Percentiles rank a stretch among this genome's conserved stretches.
These are phyloP conservation scores for Blastomyces silverae DNA, from an alignment of 2,329 filamentous ascomycete species.

Conservation along the genomic window DNA sequence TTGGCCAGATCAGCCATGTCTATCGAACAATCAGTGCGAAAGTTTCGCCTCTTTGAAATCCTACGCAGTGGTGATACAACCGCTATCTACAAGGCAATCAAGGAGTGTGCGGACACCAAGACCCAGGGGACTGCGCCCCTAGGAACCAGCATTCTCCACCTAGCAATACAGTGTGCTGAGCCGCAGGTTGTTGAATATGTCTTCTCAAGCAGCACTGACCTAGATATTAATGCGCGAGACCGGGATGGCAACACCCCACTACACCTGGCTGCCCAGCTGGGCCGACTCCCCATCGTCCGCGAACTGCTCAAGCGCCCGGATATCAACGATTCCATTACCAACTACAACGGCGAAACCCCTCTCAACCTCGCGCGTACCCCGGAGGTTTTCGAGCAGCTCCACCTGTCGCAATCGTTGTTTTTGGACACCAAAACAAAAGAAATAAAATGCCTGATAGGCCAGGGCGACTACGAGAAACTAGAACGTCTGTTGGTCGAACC, in stretches of 20 bases:
- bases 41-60: slow-evolving; percentile 91
- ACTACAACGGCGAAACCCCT: slow-evolving; percentile 75
- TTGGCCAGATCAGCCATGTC: slow-evolving; percentile 40
- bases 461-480: slow-evolving; percentile 67
- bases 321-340: slow-evolving; percentile 82
- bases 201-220: slow-evolving; percentile 62
- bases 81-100: slow-evolving; percentile 77
- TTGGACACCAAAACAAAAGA: slow-evolving; percentile 78
- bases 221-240: slow-evolving; percentile 86
- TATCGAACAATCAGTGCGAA: slow-evolving; percentile 88
- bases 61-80: slow-evolving; percentile 84
- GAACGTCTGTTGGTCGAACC: slow-evolving; percentile 77
- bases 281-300: slow-evolving; percentile 71
- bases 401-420: slow-evolving; percentile 82
- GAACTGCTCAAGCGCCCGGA: slow-evolving; percentile 72
- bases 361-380: slow-evolving; percentile 85
- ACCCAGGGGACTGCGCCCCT: slow-evolving; percentile 39
- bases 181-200: slow-evolving; percentile 88
- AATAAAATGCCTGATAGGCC: slow-evolving; percentile 69
- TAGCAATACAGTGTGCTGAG: slow-evolving; percentile 94
- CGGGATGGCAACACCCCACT: slow-evolving; percentile 91
- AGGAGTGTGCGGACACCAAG: slow-evolving; percentile 50
- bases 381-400: slow-evolving; percentile 91
- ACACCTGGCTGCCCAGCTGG: slow-evolving; percentile 77
- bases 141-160: slow-evolving; percentile 83